Conservation (phyloP, 2,329 filamentous ascomycete species). For the Diaporthe sp. region DNA sequence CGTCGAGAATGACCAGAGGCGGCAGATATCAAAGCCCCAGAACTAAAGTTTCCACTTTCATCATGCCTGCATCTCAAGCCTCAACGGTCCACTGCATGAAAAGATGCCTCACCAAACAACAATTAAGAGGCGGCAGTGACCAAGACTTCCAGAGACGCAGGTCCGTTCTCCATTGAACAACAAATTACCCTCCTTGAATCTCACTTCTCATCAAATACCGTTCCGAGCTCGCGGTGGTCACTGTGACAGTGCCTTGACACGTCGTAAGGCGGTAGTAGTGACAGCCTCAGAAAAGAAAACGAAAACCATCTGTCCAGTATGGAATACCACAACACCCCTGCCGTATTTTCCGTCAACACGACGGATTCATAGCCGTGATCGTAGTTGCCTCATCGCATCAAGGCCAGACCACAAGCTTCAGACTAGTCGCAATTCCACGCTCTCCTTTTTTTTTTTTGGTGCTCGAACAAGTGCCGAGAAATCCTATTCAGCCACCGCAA, state of each 20-base stretch:
- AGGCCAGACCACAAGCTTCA: neutral
- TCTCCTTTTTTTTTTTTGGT: neutral
- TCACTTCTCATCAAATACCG: conserved; percentile 1
- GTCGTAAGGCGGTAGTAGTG: conserved; percentile 11
- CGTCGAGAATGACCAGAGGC: conserved; percentile 11
- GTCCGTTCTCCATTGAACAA: neutral
- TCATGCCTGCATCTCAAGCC: conserved; percentile 1
- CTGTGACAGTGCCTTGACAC: neutral
- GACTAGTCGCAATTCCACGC: neutral
- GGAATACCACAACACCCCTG: neutral
- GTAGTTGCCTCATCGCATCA: neutral
- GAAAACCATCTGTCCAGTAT: neutral
- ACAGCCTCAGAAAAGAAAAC: neutral
- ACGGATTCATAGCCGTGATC: neutral
- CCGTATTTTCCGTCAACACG: neutral
- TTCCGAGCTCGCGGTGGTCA: neutral
- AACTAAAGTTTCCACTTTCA: neutral
- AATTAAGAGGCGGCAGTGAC: conserved; percentile 28
- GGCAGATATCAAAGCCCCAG: conserved; percentile 32
- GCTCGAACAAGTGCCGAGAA: neutral
- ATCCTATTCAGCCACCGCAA: neutral
- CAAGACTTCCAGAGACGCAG: neutral
- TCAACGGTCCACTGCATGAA: conserved; percentile 4
- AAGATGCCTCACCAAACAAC: neutral
- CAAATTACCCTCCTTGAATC: neutral